phyloP scores from a whole-genome alignment of 805 yeast species.

The Schizosaccharomyces osmophilus region DNA sequence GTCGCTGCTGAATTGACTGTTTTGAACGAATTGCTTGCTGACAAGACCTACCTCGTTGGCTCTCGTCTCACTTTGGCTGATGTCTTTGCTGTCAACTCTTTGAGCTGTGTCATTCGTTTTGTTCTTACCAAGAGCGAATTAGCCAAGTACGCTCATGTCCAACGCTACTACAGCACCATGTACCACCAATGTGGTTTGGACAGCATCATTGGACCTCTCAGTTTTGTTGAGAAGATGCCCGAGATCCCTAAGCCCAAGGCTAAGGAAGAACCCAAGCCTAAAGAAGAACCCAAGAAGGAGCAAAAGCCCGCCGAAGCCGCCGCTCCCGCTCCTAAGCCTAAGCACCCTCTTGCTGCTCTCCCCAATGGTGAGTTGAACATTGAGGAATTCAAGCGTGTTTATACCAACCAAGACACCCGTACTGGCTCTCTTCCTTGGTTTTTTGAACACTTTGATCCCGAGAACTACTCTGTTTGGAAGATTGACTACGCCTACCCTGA shows the following conservation, averaged over 20 bases:
- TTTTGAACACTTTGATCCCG: slow-evolving; percentile 84
- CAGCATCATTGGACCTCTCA: slow-evolving; percentile 25
- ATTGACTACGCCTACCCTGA: slow-evolving; percentile 95
- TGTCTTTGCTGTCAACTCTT: slow-evolving; percentile 25
- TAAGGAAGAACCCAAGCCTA: slow-evolving; percentile 17
- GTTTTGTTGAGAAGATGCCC: slow-evolving; percentile 39
- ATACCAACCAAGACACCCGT: slow-evolving; percentile 95
- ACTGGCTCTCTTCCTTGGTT: slow-evolving; percentile 86
- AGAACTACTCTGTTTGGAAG: slow-evolving; percentile 86
- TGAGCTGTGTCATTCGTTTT: slow-evolving; percentile 30
- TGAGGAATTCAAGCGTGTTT: slow-evolving; percentile 88
- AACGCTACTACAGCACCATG: slow-evolving; percentile 51
- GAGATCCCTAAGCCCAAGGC: slow-evolving; percentile 61
- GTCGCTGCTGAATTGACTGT: slow-evolving; percentile 21
- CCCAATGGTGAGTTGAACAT: slow-evolving; percentile 38
- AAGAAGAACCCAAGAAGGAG: slow-evolving; percentile 11
- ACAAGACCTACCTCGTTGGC: slow-evolving; percentile 45
- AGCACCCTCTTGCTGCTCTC: slow-evolving; percentile 73
- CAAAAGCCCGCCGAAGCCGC: slow-evolving; percentile 14
- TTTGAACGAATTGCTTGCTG: slow-evolving; percentile 16
- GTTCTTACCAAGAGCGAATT: slow-evolving; percentile 46
- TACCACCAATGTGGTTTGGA: slow-evolving; percentile 22
- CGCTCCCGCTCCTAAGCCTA: slow-evolving; percentile 19
- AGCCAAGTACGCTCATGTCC: slow-evolving; percentile 31
- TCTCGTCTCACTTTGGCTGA: slow-evolving; percentile 47